phyloP scores from a whole-genome alignment of 2,329 filamentous ascomycete genomes.

The Xylaria sp. region DNA sequence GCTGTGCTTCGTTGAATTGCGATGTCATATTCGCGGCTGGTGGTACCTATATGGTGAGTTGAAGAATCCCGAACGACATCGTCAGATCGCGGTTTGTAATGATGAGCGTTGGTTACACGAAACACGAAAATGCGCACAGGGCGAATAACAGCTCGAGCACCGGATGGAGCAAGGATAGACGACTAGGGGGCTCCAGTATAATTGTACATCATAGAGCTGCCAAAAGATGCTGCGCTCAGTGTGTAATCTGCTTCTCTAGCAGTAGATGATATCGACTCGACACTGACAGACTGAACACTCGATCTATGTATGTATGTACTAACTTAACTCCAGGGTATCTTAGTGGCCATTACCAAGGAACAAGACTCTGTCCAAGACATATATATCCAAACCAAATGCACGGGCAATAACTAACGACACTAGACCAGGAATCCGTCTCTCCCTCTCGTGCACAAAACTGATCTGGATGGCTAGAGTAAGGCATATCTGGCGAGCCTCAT shows the following conservation, averaged over 20 bases:
- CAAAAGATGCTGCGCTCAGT: neutral
- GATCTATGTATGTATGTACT: neutral
- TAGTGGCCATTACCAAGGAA: neutral
- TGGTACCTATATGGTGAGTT: neutral
- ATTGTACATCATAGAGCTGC: too few species aligned
- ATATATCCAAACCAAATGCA: neutral
- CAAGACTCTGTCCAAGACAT: neutral
- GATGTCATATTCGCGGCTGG: neutral
- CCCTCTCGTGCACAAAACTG: neutral
- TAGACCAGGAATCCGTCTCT: neutral
- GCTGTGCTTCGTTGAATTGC: constrained; percentile 1
- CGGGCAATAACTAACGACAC: neutral
- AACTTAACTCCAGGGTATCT: neutral
- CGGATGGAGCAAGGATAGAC: neutral
- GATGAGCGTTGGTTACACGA: too few species aligned
- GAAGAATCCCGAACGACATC: neutral
- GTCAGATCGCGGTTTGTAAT: too few species aligned
- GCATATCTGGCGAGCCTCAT: neutral
- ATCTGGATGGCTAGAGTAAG: neutral
- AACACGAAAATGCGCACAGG: neutral
- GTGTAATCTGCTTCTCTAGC: neutral
- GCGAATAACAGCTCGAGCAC: neutral
- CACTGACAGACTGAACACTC: neutral
- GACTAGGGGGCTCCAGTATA: too few species aligned
- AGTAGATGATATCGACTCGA: neutral